These are phyloP conservation scores for Solanum tacnaense DNA, from an alignment of 257 asterid species.

Conservation along the genomic window DNA sequence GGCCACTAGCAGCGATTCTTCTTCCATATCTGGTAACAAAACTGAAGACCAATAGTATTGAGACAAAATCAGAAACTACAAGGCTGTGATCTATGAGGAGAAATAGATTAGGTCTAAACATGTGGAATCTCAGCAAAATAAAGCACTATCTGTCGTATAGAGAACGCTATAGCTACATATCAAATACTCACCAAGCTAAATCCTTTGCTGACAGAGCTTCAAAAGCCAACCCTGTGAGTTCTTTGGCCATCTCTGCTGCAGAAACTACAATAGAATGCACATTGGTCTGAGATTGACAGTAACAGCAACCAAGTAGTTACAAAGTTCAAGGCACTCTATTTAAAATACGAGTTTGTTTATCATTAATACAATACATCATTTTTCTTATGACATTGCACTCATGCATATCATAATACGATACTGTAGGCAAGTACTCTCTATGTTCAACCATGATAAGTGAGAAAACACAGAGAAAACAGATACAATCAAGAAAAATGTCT, in stretches of 20 bases:
- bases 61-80: not conserved
- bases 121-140: not conserved
- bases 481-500: not conserved
- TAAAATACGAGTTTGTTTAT: not conserved
- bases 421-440: not conserved
- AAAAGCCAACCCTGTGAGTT: constrained; percentile 52
- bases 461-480: not conserved
- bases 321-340: not conserved
- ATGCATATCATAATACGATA: not conserved
- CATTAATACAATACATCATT: not conserved
- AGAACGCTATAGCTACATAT: not conserved
- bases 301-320: not conserved
- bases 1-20: not conserved
- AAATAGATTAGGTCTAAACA: not conserved
- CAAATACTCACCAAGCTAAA: constrained; percentile 72
- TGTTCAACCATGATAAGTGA: not conserved
- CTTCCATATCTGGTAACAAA: not conserved
- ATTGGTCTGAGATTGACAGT: constrained; percentile 12
- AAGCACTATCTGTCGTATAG: not conserved
- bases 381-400: not conserved
- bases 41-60: not conserved
- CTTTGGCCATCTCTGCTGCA: constrained; percentile 53
- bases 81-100: not conserved
- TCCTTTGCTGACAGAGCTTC: constrained; percentile 91
- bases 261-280: constrained; percentile 19